A percentile compares a stretch with the other conserved stretches of the same genome.
These are phyloP conservation scores for Podila minutissima DNA, from an alignment of 192 early-diverging fungal species.

Conservation along the genomic window DNA sequence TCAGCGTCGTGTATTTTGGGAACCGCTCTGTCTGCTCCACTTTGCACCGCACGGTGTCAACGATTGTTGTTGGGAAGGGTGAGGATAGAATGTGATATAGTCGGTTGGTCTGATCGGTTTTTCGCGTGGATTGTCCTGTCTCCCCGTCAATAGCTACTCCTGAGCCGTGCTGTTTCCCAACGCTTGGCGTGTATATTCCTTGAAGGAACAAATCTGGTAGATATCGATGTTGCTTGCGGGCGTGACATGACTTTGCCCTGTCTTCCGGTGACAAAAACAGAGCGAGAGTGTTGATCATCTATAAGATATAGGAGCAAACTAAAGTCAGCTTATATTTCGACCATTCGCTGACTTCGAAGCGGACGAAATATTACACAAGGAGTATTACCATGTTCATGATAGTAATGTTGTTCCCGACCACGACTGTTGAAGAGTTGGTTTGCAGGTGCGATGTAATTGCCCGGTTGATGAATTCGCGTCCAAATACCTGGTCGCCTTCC, in stretches of 20 bases:
- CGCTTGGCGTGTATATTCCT: constrained; percentile 55
- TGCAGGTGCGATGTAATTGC: constrained; percentile 64
- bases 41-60: constrained; percentile 52
- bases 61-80: constrained; percentile 58
- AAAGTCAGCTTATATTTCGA: background rate
- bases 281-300: constrained; percentile 65
- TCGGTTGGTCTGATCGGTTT: constrained; percentile 34
- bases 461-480: constrained; percentile 53
- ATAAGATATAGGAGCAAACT: background rate
- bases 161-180: constrained; percentile 30
- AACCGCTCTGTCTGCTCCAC: constrained; percentile 59
- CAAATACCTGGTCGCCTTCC: constrained; percentile 54
- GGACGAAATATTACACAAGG: background rate
- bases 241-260: constrained; percentile 60
- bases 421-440: constrained; percentile 57
- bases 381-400: constrained; percentile 62
- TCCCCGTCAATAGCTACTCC: constrained; percentile 20
- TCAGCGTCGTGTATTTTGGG: constrained; percentile 20
- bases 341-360: background rate
- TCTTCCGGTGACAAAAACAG: constrained; percentile 59
- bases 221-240: constrained; percentile 61
- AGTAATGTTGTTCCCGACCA: constrained; percentile 60
- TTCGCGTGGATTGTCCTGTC: constrained; percentile 26
- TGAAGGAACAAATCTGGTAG: constrained; percentile 60
- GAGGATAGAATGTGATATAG: constrained; percentile 57